These are phyloP conservation scores for Plasmodium vivax DNA, from an alignment of 169 alveolate species.

Conservation along the genomic window DNA sequence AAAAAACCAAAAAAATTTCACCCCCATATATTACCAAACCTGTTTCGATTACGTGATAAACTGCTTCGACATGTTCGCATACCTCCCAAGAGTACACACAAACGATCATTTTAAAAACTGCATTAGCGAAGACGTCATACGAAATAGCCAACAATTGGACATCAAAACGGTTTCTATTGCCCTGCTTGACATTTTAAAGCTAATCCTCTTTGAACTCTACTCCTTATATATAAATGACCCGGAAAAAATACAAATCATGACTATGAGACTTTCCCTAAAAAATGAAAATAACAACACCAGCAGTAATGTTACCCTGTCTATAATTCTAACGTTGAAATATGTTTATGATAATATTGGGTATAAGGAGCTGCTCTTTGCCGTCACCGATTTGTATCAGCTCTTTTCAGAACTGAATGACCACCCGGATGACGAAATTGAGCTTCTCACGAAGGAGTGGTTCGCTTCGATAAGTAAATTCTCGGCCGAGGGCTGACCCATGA, in stretches of 20 bases:
- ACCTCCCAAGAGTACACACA: constrained; percentile 50
- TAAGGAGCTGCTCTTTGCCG: constrained; percentile 28
- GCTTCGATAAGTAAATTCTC: constrained; percentile 24
- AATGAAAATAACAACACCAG: constrained; percentile 47
- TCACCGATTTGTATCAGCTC: constrained; percentile 52
- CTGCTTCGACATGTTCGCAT: constrained; percentile 30
- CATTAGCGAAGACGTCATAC: constrained; percentile 22
- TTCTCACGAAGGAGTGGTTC: constrained; percentile 50
- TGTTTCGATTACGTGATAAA: constrained; percentile 52
- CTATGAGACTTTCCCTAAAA: constrained; percentile 69
- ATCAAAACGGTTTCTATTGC: constrained; percentile 1
- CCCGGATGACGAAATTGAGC: constrained; percentile 73
- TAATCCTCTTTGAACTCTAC: constrained; percentile 34
- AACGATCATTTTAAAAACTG: constrained; percentile 14
- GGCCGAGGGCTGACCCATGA: neutral
- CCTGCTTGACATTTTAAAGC: constrained; percentile 27
- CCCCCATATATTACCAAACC: constrained; percentile 40
- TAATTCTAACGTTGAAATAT: constrained; percentile 52
- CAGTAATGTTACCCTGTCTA: constrained; percentile 22
- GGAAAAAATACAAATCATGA: constrained; percentile 63
- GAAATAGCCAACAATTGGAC: constrained; percentile 23
- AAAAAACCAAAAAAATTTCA: constrained; percentile 53
- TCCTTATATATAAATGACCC: constrained; percentile 47
- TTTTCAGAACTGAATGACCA: constrained; percentile 66
- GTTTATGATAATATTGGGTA: constrained; percentile 64